These are phyloP conservation scores for Bipolaris gigantea DNA, from an alignment of 2,329 filamentous ascomycete species.

Conservation along the genomic window DNA sequence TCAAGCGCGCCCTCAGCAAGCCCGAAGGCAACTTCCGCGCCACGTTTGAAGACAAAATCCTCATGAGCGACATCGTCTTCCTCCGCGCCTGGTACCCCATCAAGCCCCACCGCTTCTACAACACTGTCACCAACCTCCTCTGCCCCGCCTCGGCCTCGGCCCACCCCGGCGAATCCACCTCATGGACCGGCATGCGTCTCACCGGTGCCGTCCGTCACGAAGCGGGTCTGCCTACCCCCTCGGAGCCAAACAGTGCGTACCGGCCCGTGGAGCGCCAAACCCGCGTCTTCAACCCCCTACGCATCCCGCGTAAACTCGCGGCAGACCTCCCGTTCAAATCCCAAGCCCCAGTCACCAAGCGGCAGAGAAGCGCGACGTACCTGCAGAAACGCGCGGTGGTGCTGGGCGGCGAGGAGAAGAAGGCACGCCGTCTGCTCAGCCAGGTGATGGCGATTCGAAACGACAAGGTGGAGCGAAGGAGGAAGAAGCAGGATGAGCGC, in stretches of 20 bases:
- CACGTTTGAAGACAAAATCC: slow-evolving; percentile 97
- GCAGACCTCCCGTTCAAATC: slow-evolving; percentile 88
- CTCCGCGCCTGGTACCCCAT: slow-evolving; percentile 95
- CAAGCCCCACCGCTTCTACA: slow-evolving; percentile 94
- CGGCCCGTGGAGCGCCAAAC: slow-evolving; percentile 59
- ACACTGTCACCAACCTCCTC: slow-evolving; percentile 89
- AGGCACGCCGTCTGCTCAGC: slow-evolving; percentile 84
- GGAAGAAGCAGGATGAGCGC: slow-evolving; percentile 85
- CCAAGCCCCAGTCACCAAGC: slow-evolving; percentile 80
- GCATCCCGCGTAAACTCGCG: slow-evolving; percentile 77
- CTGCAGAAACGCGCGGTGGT: slow-evolving; percentile 97
- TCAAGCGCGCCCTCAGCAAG: slow-evolving; percentile 91
- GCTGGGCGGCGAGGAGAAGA: slow-evolving; percentile 78
- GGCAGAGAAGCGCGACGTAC: slow-evolving; percentile 81
- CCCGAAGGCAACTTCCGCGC: slow-evolving; percentile 95
- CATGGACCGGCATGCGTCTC: slow-evolving; percentile 89
- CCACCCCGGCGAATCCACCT: slow-evolving; percentile 40
- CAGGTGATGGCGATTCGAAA: slow-evolving; percentile 89
- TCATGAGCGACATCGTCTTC: slow-evolving; percentile 96
- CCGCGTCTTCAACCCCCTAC: slow-evolving; percentile 61
- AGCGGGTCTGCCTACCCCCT: slow-evolving; percentile 73
- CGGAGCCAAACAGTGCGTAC: slow-evolving; percentile 84
- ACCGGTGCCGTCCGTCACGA: slow-evolving; percentile 88
- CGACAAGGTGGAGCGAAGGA: slow-evolving; percentile 83
- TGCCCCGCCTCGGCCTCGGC: slow-evolving; percentile 52